phyloP scores from a whole-genome alignment of 2,329 filamentous ascomycete species.

The Ophiostoma australiae region DNA sequence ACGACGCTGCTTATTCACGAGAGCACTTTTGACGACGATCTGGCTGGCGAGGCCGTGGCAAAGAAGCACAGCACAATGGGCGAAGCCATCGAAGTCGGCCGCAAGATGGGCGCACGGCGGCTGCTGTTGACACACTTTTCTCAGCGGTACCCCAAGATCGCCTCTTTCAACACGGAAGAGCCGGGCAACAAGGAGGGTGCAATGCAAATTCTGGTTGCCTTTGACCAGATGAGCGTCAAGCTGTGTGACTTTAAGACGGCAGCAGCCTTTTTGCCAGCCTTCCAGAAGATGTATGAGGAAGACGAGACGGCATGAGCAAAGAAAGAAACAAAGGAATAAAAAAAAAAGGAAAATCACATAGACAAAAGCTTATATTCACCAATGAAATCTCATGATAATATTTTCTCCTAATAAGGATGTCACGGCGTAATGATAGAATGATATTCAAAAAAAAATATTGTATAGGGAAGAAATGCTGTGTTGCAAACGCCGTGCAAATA shows the following conservation, averaged over 20 bases:
- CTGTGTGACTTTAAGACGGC: conserved; percentile 65
- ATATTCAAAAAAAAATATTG: neutral
- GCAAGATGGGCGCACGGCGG: conserved; percentile 70
- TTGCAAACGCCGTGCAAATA: neutral
- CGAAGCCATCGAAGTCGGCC: conserved; percentile 76
- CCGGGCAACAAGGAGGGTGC: conserved; percentile 38
- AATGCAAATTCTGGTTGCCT: conserved; percentile 66
- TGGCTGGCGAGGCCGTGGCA: conserved; percentile 67
- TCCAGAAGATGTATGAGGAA: conserved; percentile 29
- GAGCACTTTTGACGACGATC: conserved; percentile 89
- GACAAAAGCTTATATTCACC: neutral
- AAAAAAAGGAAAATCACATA: neutral
- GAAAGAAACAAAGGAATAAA: neutral
- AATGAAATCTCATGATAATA: neutral
- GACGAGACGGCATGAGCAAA: conserved; percentile 10
- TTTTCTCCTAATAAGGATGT: neutral
- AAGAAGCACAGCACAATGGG: conserved; percentile 89
- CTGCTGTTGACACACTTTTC: conserved; percentile 91
- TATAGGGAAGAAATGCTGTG: neutral
- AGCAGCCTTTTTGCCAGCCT: conserved; percentile 32
- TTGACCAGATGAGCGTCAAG: conserved; percentile 72
- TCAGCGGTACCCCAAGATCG: conserved; percentile 81
- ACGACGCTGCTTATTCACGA: conserved; percentile 89
- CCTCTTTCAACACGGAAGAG: conserved; percentile 39
- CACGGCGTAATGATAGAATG: neutral